These are phyloP conservation scores for Kodamaea alishanica DNA, from an alignment of 1,139 yeast genomes.

Conservation along the genomic window DNA sequence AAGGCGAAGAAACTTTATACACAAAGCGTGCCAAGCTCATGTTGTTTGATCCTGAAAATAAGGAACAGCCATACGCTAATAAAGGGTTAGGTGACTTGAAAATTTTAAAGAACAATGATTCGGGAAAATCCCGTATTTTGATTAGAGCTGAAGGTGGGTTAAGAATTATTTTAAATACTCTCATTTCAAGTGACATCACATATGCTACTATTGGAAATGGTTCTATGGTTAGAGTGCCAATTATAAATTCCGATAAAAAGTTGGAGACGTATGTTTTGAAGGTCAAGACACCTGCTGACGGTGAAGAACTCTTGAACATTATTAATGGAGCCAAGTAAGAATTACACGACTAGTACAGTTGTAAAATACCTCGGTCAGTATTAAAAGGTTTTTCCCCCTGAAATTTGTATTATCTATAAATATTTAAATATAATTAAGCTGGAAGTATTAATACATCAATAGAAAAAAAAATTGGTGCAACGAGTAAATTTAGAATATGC, in stretches of 20 bases:
- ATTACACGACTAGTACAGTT: neutral
- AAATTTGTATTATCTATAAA: neutral
- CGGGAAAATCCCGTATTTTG: slow-evolving; percentile 63
- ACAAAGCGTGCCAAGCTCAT: slow-evolving; percentile 72
- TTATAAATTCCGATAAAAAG: slow-evolving; percentile 39
- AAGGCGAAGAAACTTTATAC: slow-evolving; percentile 63
- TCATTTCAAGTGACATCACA: slow-evolving; percentile 48
- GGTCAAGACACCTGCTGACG: slow-evolving; percentile 70
- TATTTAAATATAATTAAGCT: neutral
- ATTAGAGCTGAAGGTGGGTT: slow-evolving; percentile 89
- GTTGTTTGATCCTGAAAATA: slow-evolving; percentile 51
- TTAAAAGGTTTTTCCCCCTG: neutral
- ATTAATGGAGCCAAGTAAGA: slow-evolving; percentile 38
- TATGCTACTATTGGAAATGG: slow-evolving; percentile 60
- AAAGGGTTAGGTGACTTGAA: slow-evolving; percentile 84
- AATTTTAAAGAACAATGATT: slow-evolving; percentile 56
- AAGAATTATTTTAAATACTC: slow-evolving; percentile 69
- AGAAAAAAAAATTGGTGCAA: neutral
- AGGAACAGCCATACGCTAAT: slow-evolving; percentile 48
- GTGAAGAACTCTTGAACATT: slow-evolving; percentile 53
- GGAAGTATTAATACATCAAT: slow-evolving; percentile 1
- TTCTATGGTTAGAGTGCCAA: slow-evolving; percentile 56
- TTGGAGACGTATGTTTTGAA: slow-evolving; percentile 61
- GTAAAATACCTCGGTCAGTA: neutral
- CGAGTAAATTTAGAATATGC: neutral